Conservation (phyloP, 495 filamentous ascomycete genomes). For the Penicillium egyptiacum region DNA sequence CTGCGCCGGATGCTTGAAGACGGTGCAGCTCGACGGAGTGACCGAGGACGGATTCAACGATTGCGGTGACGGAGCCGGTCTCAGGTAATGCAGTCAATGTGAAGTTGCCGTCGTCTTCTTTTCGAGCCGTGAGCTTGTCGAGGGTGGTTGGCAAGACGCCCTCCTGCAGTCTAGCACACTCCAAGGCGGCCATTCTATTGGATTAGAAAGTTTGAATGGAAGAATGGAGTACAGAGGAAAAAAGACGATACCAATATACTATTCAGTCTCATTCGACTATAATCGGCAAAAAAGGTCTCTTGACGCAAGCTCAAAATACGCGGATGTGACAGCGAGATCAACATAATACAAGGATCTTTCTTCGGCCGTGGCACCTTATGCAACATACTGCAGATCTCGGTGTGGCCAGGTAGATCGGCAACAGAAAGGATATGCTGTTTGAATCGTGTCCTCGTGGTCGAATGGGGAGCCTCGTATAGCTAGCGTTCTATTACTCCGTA, state of each 20-base stretch:
- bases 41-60: slow-evolving; percentile 2
- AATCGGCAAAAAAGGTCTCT: neutral
- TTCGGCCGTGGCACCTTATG: neutral
- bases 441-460: neutral
- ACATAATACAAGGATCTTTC: neutral
- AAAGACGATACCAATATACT: neutral
- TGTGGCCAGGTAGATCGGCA: neutral
- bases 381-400: neutral
- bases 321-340: neutral
- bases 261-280: neutral
- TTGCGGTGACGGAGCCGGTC: neutral
- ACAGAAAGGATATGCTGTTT: neutral
- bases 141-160: neutral
- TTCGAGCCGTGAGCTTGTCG: neutral
- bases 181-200: slow-evolving; percentile 2
- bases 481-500: neutral
- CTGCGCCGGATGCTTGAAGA: slow-evolving; percentile 5
- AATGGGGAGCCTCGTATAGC: neutral
- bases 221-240: neutral
- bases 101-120: neutral
- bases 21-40: neutral
- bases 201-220: neutral
- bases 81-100: slow-evolving; percentile 1
- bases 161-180: neutral
- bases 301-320: neutral